Evolutionary conservation across 1,284 basidiomycete genomes (phyloP), one percentile per base, ranked within the genome.

Genomic region (Ceratobasidium sp.): DNA sequence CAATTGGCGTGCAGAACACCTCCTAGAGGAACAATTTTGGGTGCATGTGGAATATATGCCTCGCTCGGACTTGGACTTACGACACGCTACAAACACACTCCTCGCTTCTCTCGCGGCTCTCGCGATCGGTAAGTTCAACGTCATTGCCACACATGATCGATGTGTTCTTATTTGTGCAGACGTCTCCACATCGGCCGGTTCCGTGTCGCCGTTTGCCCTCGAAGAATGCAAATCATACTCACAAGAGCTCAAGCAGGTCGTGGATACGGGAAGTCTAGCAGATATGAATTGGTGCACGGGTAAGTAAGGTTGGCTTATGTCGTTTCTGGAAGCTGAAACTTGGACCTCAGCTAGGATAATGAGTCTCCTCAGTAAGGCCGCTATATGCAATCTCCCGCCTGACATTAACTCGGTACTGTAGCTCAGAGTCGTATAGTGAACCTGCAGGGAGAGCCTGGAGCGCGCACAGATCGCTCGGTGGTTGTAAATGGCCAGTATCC

Each of bases 281-380:
- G 61, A 74, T 37, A 74, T 74, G 29, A 74, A 74, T 56, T 74
- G 71, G 71, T 64, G 71, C 37, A 51, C 49, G 44, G 71, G 71
- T 74, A 40, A 40, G 37, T 40, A 9, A 9, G 37, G 37, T 9
- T 40, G 37, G 37, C 37, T 40, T 9, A 40, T 40, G 37, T 40
- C 37, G 37, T 9, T 40, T 40, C 37, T 40, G 37, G 37, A 40
- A 40, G 37, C 37, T 40, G n/a, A 19, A 69, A 37, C 44, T n/a
- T 9, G 0, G 15, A 52, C 43, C 40, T 29, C 22, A 74, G 71
- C 46, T n/a, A 61, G 71, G 51, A 43, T 74, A 17, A 64, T 64
- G 59, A 74, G 59, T 65, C 37, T 74, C 17, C 22, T 74, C 7
- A 54, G 71, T 74, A 25, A 56, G 71, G 8, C 15, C 22, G n/a